A percentile compares a stretch with the other conserved stretches of the same genome.
These are phyloP conservation scores for Xylaria digitata DNA, from an alignment of 2,329 filamentous ascomycete genomes.

Conservation along the genomic window DNA sequence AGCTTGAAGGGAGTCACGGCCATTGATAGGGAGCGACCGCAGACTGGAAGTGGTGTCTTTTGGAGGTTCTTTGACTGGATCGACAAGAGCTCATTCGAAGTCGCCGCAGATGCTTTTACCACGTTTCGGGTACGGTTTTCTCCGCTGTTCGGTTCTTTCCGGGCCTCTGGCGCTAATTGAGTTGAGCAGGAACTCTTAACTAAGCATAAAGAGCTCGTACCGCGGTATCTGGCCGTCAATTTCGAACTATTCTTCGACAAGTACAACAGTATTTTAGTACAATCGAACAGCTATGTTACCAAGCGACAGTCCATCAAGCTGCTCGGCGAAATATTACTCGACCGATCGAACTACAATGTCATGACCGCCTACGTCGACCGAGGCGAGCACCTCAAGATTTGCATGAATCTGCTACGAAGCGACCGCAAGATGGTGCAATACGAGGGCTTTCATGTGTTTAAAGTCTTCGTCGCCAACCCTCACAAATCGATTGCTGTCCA, in stretches of 20 bases:
- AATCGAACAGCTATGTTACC: constrained; percentile 95
- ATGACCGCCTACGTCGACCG: constrained; percentile 98
- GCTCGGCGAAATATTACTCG: constrained; percentile 91
- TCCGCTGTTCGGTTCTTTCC: not conserved
- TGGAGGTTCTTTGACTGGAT: constrained; percentile 99
- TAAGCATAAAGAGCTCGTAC: constrained; percentile 90
- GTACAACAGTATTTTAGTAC: constrained; percentile 88
- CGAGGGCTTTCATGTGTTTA: constrained; percentile 99
- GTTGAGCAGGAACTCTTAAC: constrained; percentile 80
- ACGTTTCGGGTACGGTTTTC: constrained; percentile 80
- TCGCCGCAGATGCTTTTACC: constrained; percentile 96
- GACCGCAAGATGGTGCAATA: constrained; percentile 99
- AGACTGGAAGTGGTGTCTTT: constrained; percentile 86
- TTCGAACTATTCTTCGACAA: constrained; percentile 92
- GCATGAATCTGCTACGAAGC: constrained; percentile 96
- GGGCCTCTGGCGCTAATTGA: constrained; percentile 32
- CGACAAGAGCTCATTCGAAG: constrained; percentile 94
- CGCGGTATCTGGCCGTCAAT: constrained; percentile 87
- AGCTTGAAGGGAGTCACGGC: constrained; percentile 79
- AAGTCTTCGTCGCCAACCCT: constrained; percentile 98
- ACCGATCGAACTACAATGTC: constrained; percentile 95
- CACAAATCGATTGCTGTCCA: constrained; percentile 98
- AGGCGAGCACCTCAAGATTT: constrained; percentile 95
- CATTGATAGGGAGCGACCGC: constrained; percentile 79
- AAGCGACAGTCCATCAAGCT: constrained; percentile 98